phyloP scores from a whole-genome alignment of 192 early-diverging fungal genomes.

The Coemansia sp. region DNA sequence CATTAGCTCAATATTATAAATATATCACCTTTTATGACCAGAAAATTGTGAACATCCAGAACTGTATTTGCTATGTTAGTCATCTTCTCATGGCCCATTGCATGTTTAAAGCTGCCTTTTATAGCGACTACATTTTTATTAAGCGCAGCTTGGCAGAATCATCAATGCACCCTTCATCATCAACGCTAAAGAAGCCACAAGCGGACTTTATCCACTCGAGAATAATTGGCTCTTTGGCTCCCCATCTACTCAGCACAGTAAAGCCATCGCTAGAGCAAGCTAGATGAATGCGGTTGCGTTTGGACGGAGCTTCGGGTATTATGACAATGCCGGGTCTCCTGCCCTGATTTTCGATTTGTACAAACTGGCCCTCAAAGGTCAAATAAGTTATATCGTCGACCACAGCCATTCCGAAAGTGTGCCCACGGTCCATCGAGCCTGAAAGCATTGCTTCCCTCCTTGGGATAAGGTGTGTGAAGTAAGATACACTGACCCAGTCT shows the following conservation, averaged over 20 bases:
- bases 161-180: too few relatives aligned
- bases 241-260: too few relatives aligned
- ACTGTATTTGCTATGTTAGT: too few relatives aligned
- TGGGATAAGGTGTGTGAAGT: neutral
- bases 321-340: neutral
- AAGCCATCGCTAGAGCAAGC: too few relatives aligned
- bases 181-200: neutral
- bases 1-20: too few relatives aligned
- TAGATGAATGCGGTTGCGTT: neutral
- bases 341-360: neutral
- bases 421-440: neutral
- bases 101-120: too few relatives aligned
- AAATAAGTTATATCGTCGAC: neutral
- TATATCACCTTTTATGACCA: too few relatives aligned
- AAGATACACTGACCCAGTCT: neutral
- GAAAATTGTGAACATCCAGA: too few relatives aligned
- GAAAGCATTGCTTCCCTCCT: neutral
- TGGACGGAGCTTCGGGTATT: neutral
- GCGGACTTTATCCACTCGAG: neutral
- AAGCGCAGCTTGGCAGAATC: too few relatives aligned
- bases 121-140: too few relatives aligned
- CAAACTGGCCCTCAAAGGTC: neutral
- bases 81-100: too few relatives aligned
- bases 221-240: neutral
- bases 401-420: neutral